phyloP scores from a whole-genome alignment of 495 filamentous ascomycete species.

The Neurospora discreta region DNA sequence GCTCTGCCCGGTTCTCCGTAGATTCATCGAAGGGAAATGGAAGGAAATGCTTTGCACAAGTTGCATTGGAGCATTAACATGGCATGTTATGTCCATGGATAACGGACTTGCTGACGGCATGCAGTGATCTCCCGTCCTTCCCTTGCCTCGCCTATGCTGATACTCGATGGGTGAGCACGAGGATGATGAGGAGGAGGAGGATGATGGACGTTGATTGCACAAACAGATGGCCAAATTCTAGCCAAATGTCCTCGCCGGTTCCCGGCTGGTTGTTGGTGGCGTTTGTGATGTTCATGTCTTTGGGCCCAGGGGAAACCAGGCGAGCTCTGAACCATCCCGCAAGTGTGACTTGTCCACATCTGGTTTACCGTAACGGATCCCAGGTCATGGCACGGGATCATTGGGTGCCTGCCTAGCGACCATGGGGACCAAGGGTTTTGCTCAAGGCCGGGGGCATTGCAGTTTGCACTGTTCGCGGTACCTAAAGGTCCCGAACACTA shows the following conservation, averaged over 20 bases:
- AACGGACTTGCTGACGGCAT: neutral
- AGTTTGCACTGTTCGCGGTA: neutral
- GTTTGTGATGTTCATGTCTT: neutral
- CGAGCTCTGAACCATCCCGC: neutral
- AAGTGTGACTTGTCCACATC: neutral
- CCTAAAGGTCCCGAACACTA: neutral
- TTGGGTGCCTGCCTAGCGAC: neutral
- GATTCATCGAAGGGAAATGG: neutral
- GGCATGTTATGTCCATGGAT: neutral
- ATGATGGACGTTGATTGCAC: neutral
- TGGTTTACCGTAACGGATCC: neutral
- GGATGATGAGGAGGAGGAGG: neutral
- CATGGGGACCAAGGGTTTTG: neutral
- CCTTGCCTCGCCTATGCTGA: neutral
- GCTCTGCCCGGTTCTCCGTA: neutral
- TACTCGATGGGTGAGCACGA: neutral
- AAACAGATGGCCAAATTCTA: neutral
- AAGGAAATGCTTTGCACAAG: neutral
- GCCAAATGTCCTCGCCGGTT: neutral
- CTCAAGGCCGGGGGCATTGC: neutral
- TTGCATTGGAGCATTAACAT: neutral
- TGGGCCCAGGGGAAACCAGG: neutral
- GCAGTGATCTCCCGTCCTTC: neutral
- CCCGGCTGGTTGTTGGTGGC: neutral
- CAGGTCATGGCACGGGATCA: neutral